phyloP scores from a whole-genome alignment of 495 filamentous ascomycete genomes.

The Poronia punctata region DNA sequence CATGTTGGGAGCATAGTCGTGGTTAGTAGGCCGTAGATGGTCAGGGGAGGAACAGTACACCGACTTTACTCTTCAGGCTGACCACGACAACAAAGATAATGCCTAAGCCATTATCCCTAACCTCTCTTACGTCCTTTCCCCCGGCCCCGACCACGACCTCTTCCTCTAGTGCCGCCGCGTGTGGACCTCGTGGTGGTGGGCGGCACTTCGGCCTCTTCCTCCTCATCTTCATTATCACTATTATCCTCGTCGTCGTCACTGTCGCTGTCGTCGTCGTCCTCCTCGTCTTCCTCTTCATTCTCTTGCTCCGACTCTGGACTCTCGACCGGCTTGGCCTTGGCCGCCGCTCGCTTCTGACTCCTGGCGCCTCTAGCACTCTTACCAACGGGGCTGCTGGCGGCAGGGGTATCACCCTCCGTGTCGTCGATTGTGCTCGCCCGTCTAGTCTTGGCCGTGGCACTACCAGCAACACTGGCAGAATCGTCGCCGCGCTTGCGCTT shows the following conservation, averaged over 20 bases:
- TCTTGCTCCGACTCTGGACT: constrained; percentile 19
- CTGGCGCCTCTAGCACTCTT: constrained; percentile 30
- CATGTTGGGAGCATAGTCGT: too few relatives aligned
- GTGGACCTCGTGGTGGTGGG: constrained; percentile 13
- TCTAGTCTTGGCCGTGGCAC: constrained; percentile 28
- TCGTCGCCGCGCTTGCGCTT: constrained; percentile 46
- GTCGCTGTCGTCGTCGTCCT: constrained; percentile 17
- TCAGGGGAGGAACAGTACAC: too few relatives aligned
- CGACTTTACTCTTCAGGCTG: too few relatives aligned
- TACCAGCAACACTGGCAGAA: constrained; percentile 20
- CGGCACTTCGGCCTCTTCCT: constrained; percentile 11
- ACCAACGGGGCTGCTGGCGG: constrained; percentile 29
- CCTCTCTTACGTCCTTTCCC: constrained; percentile 22
- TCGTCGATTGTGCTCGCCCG: constrained; percentile 49
- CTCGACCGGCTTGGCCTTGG: constrained; percentile 24
- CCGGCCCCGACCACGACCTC: constrained; percentile 18
- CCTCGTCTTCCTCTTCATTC: constrained; percentile 20
- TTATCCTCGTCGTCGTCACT: constrained; percentile 12
- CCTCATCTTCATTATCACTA: constrained; percentile 13
- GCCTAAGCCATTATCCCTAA: too few relatives aligned
- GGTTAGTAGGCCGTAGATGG: too few relatives aligned
- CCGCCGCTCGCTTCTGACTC: constrained; percentile 33
- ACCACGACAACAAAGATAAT: too few relatives aligned
- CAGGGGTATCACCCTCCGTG: constrained; percentile 39
- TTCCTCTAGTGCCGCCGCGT: constrained; percentile 11